Base-by-base conservation (phyloP, 345 rosid genomes). In the Passiflora organensis region DNA sequence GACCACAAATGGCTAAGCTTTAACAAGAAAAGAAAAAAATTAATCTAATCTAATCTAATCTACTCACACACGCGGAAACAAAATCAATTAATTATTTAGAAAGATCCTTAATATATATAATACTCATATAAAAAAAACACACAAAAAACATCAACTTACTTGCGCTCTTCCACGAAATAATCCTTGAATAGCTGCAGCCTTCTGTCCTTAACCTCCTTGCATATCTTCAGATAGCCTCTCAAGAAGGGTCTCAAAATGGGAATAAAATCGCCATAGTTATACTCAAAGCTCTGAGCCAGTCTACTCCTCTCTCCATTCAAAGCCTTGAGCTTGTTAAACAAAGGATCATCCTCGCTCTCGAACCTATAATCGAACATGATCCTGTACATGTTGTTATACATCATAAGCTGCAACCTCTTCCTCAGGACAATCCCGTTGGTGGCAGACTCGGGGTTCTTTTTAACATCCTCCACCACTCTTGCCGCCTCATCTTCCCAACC, bases 331-430 rank as follows among this genome's bases (percentile, higher is more conserved):
- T 73, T 65, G 0, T 69, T 43, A 44, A 89, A 94, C 63, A 94
- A 55, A 56, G 99, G 96, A 67, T 89, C 99, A 0, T 84, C 91
- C 62, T 82, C 91, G 32, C 95, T 84, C 55, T 86, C 95, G 39
- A 93, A 93, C 50, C 99, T 73, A 48, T 85, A 60, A n/a, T 93
- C 99, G 24, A 91, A 91, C 97, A 93, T 93, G 54, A 89, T 86
- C 55, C 96, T 70, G 67, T 78, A 93, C 95, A 93, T 85, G 67
- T 93, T 93, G 57, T 93, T 93, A 65, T 93, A 93, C 99, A 93
- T 93, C 99, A 93, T 73, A 38, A 89, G 73, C 65, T 93, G 99
- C 68, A 93, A 61, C 15, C 97, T 62, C 62, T 70, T 71, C 62
- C 99, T 71, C 55, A 94, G 62, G 18, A 94, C 96, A 22, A 88